Evolutionary conservation across 2,329 filamentous ascomycete genomes (phyloP), one percentile per base, ranked within the genome.

Genomic region (Hymenoscyphus salicellus): DNA sequence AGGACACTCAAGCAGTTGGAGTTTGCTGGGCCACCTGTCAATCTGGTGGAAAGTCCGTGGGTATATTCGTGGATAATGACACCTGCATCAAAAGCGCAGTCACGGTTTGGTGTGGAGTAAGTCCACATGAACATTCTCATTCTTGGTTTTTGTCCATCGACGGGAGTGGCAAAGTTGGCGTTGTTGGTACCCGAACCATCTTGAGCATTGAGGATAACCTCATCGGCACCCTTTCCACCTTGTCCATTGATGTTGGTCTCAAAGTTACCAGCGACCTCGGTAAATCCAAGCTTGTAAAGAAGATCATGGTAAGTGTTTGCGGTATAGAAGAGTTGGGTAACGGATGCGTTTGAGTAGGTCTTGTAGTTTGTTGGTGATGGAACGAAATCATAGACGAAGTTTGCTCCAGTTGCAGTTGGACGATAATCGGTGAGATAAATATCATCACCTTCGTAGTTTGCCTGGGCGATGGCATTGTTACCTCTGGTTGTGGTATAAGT

Each of bases 91-190:
- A 88, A 87, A n/a, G 62, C 77, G 43, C 65, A 64, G 36, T 69
- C 67, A 28, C 67, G 65, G 6, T 61, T 72, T 0, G 83, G 83
- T 0, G 74, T 80, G 6, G 81, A 78, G 10, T 70, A 68, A 8
- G 77, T 81, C 82, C 83, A 88, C 58, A 87, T 74, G 71, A 82
- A 86, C 84, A 87, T 86, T 26, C 82, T 74, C 85, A 88, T 87
- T 33, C 83, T 79, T 16, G 80, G 81, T 1, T 76, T 74, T 52
- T 77, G 72, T 8, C 84, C 84, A 66, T 86, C 84, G 0, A 79
- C 77, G 0, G 82, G 83, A 0, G 84, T 84, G 5, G 80, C 79
- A 66, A 87, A 86, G 75, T 84, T 81, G 64, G 85, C 85, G 65
- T 87, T 87, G 77, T 87, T 84, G 1, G 75, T 79, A 17, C 78